These are phyloP conservation scores for Aspergillus novoparasiticus DNA, from an alignment of 2,329 filamentous ascomycete genomes.

Conservation along the genomic window DNA sequence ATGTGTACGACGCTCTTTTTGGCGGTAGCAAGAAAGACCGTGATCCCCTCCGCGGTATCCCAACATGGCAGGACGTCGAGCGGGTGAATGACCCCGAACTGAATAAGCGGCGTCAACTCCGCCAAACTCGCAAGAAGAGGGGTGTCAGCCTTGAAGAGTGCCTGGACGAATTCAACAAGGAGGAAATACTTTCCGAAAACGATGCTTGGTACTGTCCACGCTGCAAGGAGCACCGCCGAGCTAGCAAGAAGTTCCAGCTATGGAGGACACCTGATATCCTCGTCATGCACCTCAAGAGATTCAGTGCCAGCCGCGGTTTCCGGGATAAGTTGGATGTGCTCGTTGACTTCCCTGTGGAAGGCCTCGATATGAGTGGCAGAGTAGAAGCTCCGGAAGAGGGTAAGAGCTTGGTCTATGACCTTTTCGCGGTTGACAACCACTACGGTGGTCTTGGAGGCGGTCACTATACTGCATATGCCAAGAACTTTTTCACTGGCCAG, in stretches of 20 bases:
- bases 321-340: conserved; percentile 89
- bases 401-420: conserved; percentile 83
- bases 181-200: conserved; percentile 89
- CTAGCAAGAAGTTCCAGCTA: conserved; percentile 93
- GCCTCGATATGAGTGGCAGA: conserved; percentile 77
- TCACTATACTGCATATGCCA: conserved; percentile 93
- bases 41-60: conserved; percentile 59
- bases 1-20: conserved; percentile 74
- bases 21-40: conserved; percentile 42
- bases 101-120: conserved; percentile 62
- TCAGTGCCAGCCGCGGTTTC: conserved; percentile 79
- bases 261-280: conserved; percentile 97
- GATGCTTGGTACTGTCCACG: conserved; percentile 97
- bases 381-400: conserved; percentile 79
- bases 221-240: conserved; percentile 90
- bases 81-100: conserved; percentile 65
- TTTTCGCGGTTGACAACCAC: conserved; percentile 95
- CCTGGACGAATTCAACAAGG: conserved; percentile 89
- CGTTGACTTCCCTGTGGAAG: conserved; percentile 89
- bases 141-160: conserved; percentile 89
- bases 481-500: conserved; percentile 82
- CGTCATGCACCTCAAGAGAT: conserved; percentile 92
- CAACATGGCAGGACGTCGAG: conserved; percentile 59
- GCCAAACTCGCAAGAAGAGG: conserved; percentile 67
- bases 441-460: conserved; percentile 91